These are phyloP conservation scores for Colletotrichum caudatum DNA, from an alignment of 2,329 filamentous ascomycete genomes.

Conservation along the genomic window DNA sequence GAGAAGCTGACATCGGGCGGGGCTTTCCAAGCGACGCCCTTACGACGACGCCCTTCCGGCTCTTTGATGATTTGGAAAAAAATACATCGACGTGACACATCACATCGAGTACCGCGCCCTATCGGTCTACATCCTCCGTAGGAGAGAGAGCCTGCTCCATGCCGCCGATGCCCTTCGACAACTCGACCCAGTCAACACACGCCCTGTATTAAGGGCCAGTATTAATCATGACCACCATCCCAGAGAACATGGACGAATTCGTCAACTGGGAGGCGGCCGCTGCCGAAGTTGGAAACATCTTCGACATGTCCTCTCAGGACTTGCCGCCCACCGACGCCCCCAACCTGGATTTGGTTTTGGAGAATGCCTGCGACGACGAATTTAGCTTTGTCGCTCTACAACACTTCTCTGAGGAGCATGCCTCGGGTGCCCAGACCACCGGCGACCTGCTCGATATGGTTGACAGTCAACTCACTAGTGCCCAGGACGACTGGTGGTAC, in stretches of 20 bases:
- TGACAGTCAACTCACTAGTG: constrained; percentile 13
- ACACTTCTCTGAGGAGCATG: constrained; percentile 62
- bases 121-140: constrained; percentile 30
- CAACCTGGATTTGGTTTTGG: constrained; percentile 67
- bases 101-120: constrained; percentile 22
- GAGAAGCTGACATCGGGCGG: constrained; percentile 31
- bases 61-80: constrained; percentile 21
- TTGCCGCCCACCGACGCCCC: constrained; percentile 50
- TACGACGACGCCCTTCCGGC: not conserved
- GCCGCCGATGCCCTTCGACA: constrained; percentile 37
- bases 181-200: constrained; percentile 18
- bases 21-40: constrained; percentile 30
- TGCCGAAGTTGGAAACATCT: constrained; percentile 51
- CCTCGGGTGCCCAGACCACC: constrained; percentile 45
- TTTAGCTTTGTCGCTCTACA: constrained; percentile 70
- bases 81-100: constrained; percentile 17
- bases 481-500: constrained; percentile 54
- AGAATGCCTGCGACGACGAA: constrained; percentile 68
- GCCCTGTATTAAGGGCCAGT: constrained; percentile 31
- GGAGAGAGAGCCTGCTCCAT: constrained; percentile 15
- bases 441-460: constrained; percentile 7
- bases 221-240: constrained; percentile 51
- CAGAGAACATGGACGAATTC: constrained; percentile 70
- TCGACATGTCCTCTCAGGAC: constrained; percentile 50
- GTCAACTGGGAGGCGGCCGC: constrained; percentile 71